phyloP scores from a whole-genome alignment of 805 yeast species.

The Sungouiozyma intestinalis region DNA sequence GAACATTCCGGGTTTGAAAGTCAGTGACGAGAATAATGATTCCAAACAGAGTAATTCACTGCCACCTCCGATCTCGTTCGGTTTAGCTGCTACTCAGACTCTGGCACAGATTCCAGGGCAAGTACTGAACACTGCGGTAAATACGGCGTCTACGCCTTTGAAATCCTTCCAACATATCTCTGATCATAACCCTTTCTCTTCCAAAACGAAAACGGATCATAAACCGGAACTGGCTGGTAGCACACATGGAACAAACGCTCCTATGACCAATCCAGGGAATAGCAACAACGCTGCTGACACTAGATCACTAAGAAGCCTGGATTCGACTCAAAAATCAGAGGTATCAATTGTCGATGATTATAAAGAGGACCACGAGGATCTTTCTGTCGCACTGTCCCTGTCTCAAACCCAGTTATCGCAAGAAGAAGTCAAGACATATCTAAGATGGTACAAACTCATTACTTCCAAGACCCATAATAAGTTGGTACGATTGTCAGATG shows the following conservation, averaged over 20 bases:
- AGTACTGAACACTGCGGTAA: neutral
- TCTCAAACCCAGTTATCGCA: slow-evolving; percentile 57
- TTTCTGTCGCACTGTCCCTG: slow-evolving; percentile 50
- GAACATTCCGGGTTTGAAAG: slow-evolving; percentile 32
- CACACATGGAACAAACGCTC: no score
- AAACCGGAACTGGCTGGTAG: neutral
- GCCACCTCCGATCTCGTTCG: slow-evolving; percentile 43
- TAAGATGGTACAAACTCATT: slow-evolving; percentile 88
- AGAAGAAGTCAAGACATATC: slow-evolving; percentile 74
- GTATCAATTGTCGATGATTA: slow-evolving; percentile 4
- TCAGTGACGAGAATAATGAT: slow-evolving; percentile 11
- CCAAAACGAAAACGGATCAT: slow-evolving; percentile 1
- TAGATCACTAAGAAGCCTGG: neutral
- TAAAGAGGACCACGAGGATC: slow-evolving; percentile 29
- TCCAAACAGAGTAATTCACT: slow-evolving; percentile 1
- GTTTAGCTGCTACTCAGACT: slow-evolving; percentile 18
- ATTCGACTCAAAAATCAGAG: neutral
- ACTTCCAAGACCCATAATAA: slow-evolving; percentile 58
- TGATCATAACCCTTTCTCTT: neutral
- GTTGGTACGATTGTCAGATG: slow-evolving; percentile 62
- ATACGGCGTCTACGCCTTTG: neutral
- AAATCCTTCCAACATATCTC: neutral
- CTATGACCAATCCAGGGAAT: no score
- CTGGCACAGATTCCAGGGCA: slow-evolving; percentile 1
- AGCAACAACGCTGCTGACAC: no score